Base-by-base conservation (phyloP, 352 stramenopile species). In the Pythium sp. region DNA sequence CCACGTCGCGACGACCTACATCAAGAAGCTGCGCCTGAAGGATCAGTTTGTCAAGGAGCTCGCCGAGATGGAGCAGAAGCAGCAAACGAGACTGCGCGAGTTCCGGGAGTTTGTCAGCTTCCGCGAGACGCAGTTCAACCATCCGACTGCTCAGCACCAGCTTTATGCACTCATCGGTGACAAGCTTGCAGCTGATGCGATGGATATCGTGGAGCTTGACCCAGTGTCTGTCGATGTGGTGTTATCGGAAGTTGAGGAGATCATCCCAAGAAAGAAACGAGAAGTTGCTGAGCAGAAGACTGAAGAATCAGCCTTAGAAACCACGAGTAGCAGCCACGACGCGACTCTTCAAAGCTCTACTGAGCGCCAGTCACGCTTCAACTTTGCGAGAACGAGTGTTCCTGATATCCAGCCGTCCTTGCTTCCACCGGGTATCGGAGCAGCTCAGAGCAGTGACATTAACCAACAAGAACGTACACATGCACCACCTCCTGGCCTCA, bases 1-100 rank as follows among this genome's bases (percentile, higher is more conserved):
- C 60, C 86, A 95, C 57, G 84, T 95, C n/a, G 87, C 86, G 2
- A 69, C 68, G 20, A 84, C 74, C 14, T 95, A 93, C 72, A 94
- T 95, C 62, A 94, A 92, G 65, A 91, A 85, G 66, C 73, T 93
- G 59, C 84, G 84, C 60, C 71, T 95, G 30, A 79, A 84, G 22
- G 80, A 89, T 1, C 58, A 74, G 34, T 95, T 92, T 70, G 54
- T 55, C 2, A 58, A 73, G 1, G 87, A 94, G n/a, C 71, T 94
- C 9, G 74, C 65, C 26, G 57, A 75, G 62, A 95, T 95, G 26
- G 72, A 88, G 55, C 72, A 78, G 41, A 69, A 79, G n/a, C 76
- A 91, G 26, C 75, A 83, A 41, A 71, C 47, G 51, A 76, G 78
- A 38, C 54, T 89, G 30, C 57, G 71, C 0, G 77, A 92, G 55